Percentiles rank a stretch among this genome's conserved stretches.
Conservation (phyloP, 768 basidiomycete species). For the Lactarius sanguifluus region DNA sequence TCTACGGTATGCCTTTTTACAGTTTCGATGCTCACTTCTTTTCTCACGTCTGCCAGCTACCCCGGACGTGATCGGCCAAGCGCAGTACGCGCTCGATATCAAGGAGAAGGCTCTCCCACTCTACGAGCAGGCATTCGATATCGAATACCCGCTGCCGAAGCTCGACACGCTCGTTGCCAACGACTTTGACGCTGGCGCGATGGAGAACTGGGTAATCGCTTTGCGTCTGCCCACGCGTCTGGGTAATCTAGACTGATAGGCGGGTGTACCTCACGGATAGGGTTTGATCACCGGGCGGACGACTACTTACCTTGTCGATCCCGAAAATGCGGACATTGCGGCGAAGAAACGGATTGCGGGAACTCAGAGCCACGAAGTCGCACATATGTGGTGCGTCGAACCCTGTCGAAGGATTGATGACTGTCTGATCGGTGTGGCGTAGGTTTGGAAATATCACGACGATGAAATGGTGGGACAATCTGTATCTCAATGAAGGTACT, state of each 20-base stretch:
- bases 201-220: conserved; percentile 80
- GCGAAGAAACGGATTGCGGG: conserved; percentile 79
- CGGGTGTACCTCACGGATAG: conserved; percentile 32
- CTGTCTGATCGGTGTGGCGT: conserved; percentile 6
- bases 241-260: background rate
- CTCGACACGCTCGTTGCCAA: conserved; percentile 88
- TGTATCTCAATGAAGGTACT: conserved; percentile 85
- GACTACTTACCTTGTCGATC: conserved; percentile 74
- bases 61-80: conserved; percentile 77
- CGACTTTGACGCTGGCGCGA: conserved; percentile 88
- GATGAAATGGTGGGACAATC: conserved; percentile 90
- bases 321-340: conserved; percentile 63
- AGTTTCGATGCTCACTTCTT: conserved; percentile 1
- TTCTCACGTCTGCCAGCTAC: conserved; percentile 52
- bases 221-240: background rate
- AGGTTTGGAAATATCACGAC: conserved; percentile 94
- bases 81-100: conserved; percentile 84
- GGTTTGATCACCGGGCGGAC: conserved; percentile 91
- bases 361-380: conserved; percentile 83
- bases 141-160: conserved; percentile 92
- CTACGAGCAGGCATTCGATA: conserved; percentile 90
- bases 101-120: conserved; percentile 78
- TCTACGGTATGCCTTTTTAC: conserved; percentile 58
- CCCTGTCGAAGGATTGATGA: background rate
- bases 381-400: conserved; percentile 67